A percentile compares a stretch with the other conserved stretches of the same genome.
These are phyloP conservation scores for Ilex aquifolium DNA, from an alignment of 257 asterid species.

Conservation along the genomic window DNA sequence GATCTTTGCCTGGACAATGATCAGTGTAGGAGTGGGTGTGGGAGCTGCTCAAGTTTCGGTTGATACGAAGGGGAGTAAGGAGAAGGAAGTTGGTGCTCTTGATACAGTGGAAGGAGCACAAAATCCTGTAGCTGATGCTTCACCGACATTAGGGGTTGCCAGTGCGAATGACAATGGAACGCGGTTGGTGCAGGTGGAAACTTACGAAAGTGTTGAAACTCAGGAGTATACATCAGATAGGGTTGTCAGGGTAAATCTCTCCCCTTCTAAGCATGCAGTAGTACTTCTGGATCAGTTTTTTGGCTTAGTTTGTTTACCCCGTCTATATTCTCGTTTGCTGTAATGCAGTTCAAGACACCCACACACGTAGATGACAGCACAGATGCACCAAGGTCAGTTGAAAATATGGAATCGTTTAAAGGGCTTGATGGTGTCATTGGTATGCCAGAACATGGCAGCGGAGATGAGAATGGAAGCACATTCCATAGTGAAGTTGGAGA, in stretches of 20 bases:
- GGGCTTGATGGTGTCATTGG: slow-evolving; percentile 24
- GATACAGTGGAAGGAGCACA: slow-evolving; percentile 16
- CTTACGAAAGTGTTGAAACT: slow-evolving; percentile 28
- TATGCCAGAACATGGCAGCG: slow-evolving; percentile 37
- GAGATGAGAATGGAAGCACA: slow-evolving; percentile 41
- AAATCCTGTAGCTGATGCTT: slow-evolving; percentile 43
- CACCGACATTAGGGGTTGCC: slow-evolving; percentile 30
- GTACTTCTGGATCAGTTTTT: not conserved
- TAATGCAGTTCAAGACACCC: slow-evolving; percentile 40
- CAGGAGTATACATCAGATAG: slow-evolving; percentile 23
- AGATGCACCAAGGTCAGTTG: slow-evolving; percentile 20
- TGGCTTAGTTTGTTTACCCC: not conserved
- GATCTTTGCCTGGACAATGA: not conserved
- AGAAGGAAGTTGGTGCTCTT: slow-evolving; percentile 23
- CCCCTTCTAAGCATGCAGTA: not conserved
- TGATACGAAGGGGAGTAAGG: slow-evolving; percentile 35
- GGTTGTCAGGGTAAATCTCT: slow-evolving; percentile 38
- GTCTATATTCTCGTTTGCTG: slow-evolving; percentile 7
- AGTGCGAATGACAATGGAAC: slow-evolving; percentile 24
- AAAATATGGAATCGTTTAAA: slow-evolving; percentile 28
- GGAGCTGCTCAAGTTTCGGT: slow-evolving; percentile 28
- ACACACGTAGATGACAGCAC: slow-evolving; percentile 19
- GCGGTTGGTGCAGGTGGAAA: slow-evolving; percentile 27
- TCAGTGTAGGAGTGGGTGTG: slow-evolving; percentile 42
- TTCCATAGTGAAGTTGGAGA: slow-evolving; percentile 24